phyloP scores from a whole-genome alignment of 2,329 filamentous ascomycete species.

The Karstenula rhodostoma region DNA sequence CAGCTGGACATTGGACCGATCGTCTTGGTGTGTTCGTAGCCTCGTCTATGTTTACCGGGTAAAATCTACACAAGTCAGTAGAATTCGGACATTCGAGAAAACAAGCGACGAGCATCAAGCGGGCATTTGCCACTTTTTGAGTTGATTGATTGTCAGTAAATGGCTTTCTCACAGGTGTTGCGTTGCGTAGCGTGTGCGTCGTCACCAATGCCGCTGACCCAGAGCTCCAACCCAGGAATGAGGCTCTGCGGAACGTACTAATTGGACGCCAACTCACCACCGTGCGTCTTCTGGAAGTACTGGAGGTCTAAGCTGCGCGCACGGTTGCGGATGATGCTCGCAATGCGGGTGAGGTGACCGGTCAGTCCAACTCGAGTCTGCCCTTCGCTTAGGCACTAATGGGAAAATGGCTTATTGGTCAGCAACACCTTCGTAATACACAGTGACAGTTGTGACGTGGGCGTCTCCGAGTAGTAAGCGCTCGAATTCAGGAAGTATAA shows the following conservation, averaged over 20 bases:
- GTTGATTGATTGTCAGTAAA: constrained; percentile 1
- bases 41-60: background rate
- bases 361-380: background rate
- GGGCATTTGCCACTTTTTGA: background rate
- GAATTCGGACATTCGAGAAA: background rate
- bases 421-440: background rate
- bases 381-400: constrained; percentile 4
- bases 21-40: background rate
- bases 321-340: background rate
- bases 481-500: too few relatives aligned
- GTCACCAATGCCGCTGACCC: constrained; percentile 1
- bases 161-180: constrained; percentile 2
- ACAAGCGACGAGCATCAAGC: background rate
- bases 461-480: too few relatives aligned
- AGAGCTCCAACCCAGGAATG: background rate
- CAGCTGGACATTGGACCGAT: background rate
- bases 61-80: background rate
- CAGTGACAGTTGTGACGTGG: too few relatives aligned
- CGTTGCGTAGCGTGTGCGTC: background rate
- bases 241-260: constrained; percentile 9
- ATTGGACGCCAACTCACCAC: background rate
- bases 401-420: background rate
- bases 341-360: background rate
- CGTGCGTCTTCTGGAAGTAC: background rate
- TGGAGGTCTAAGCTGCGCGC: background rate